Base-by-base conservation (phyloP, 306 rosid species). In the Prunus davidiana region DNA sequence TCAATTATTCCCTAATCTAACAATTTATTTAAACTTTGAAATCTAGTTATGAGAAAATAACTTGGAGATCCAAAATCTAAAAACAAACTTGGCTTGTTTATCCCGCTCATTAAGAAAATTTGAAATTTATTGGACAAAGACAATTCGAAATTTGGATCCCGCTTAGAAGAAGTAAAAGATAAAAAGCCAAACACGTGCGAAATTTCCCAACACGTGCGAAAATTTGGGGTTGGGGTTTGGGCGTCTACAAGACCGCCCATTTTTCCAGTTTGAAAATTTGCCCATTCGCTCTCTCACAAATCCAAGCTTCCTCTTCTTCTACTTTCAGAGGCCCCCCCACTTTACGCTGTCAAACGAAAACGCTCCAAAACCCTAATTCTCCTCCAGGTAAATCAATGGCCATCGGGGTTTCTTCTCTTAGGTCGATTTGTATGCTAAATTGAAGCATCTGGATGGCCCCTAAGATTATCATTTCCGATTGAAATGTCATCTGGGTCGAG, bases 161-260 rank as follows among this genome's bases (percentile, higher is more conserved):
- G 52, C 52, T 2, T 2, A 0, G 43, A 24, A 10, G 11, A 7
- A 13, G 15, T 25, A 60, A 7, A 43, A 20, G 3, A 6, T 28
- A 27, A n/a, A 19, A 12, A 9, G 16, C 34, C 52, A 43, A 22
- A 25, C 65, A 60, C 65, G 65, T 25, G 65, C 38, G 38, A 24
- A 60, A 5, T 3, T 60, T 25, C 6, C 3, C 20, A 2, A 66
- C 76, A 52, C 54, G 80, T 54, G 66, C 32, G 25, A 30, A 74
- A 16, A 28, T 68, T 64, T 71, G 41, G 52, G 30, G 57, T 12
- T 46, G 3, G 24, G 19, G 50, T 1, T 34, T 16, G 25, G 11
- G 51, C 16, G 27, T 41, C 65, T 47, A 70, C 67, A 81, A 81
- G 58, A 45, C 82, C 96, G 87, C 93, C 83, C 81, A 18, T 75